Evolutionary conservation across 164 flowering plant species (phyloP).

Genomic region (Macadamia tetraphylla): DNA sequence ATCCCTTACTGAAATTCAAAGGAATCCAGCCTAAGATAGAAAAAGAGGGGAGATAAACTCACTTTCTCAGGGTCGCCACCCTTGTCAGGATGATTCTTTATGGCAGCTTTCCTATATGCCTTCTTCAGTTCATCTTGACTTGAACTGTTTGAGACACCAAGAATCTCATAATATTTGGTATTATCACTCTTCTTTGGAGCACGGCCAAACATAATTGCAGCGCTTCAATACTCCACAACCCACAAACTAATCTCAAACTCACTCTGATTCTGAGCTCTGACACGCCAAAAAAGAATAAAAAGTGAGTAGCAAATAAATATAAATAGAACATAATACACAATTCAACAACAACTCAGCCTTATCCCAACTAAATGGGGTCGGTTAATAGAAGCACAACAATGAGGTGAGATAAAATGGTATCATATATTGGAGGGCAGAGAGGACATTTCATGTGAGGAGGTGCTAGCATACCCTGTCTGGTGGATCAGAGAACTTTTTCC

Average conservation of each 20-base stretch:
- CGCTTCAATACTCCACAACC: conserved; percentile 7
- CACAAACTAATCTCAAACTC: background rate
- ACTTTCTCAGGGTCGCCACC: conserved; percentile 71
- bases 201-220: conserved; percentile 48
- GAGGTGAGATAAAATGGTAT: too few relatives aligned
- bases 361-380: too few relatives aligned
- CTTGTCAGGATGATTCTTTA: conserved; percentile 61
- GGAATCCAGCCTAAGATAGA: background rate
- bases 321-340: background rate
- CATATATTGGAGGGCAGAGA: too few relatives aligned
- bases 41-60: too few relatives aligned
- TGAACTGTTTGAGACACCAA: conserved; percentile 45
- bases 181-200: conserved; percentile 52
- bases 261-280: background rate
- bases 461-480: too few relatives aligned
- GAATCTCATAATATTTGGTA: conserved; percentile 46
- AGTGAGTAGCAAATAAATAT: background rate
- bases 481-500: too few relatives aligned
- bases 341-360: too few relatives aligned
- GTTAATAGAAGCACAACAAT: too few relatives aligned
- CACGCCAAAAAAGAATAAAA: background rate
- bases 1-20: background rate
- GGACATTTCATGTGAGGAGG: too few relatives aligned
- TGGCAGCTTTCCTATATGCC: conserved; percentile 55
- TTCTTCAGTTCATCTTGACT: conserved; percentile 53